These are phyloP conservation scores for Gaultheria prostrata DNA, from an alignment of 148 eudicot species.

Conservation along the genomic window DNA sequence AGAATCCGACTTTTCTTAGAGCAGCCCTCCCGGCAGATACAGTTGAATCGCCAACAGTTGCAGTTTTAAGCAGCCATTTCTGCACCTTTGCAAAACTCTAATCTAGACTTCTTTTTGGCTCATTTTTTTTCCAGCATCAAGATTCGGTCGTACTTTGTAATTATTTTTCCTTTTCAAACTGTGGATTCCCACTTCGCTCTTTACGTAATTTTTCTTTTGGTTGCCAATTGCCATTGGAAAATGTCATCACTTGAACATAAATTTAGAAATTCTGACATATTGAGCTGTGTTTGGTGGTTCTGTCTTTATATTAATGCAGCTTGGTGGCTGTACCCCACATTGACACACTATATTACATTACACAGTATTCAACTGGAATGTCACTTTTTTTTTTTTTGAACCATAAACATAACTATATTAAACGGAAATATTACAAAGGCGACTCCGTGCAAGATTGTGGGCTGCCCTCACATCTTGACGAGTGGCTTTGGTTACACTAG, in stretches of 20 bases:
- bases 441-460: too few species aligned
- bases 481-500: too few species aligned
- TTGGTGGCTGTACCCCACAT: background rate
- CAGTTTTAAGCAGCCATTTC: background rate
- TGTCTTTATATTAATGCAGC: background rate
- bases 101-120: background rate
- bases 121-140: background rate
- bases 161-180: background rate
- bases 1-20: constrained; percentile 62
- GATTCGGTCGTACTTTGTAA: background rate
- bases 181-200: background rate
- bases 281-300: background rate
- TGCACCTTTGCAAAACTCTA: constrained; percentile 5
- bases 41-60: background rate
- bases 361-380: background rate
- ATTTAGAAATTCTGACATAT: background rate
- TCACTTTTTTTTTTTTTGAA: background rate
- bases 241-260: background rate
- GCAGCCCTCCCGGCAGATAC: constrained; percentile 1
- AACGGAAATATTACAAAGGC: too few species aligned
- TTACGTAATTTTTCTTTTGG: background rate
- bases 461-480: too few species aligned
- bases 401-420: too few species aligned
- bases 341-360: background rate
- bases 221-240: background rate